Conservation (phyloP, 2,329 filamentous ascomycete genomes). For the Penicillium sp. region DNA sequence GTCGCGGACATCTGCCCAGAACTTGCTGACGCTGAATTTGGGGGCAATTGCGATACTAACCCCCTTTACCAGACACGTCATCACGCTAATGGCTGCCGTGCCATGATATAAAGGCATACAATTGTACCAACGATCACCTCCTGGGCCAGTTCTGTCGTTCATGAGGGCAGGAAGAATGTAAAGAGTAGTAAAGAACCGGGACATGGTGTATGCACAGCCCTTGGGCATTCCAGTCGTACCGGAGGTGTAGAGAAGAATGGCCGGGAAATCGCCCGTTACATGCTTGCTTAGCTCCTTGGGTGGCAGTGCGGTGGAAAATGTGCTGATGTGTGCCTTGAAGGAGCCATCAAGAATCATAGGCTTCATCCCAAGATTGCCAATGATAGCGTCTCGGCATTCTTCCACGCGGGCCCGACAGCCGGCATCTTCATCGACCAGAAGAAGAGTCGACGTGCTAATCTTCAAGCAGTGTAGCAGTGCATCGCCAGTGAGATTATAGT, state of each 20-base stretch:
- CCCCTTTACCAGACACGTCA: constrained; percentile 56
- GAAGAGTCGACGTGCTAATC: constrained; percentile 55
- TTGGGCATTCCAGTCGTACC: constrained; percentile 77
- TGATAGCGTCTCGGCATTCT: constrained; percentile 48
- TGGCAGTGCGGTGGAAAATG: constrained; percentile 52
- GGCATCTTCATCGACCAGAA: constrained; percentile 59
- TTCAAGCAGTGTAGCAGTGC: constrained; percentile 65
- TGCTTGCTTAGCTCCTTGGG: constrained; percentile 56
- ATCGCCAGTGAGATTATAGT: constrained; percentile 65
- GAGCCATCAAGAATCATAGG: constrained; percentile 54
- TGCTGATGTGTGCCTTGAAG: constrained; percentile 49
- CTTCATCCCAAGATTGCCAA: constrained; percentile 58
- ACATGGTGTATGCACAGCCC: constrained; percentile 61
- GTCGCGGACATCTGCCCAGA: constrained; percentile 71
- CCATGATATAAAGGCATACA: constrained; percentile 79
- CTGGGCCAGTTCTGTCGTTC: constrained; percentile 28
- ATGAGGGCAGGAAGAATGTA: constrained; percentile 35
- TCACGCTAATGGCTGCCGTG: constrained; percentile 63
- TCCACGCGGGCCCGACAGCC: constrained; percentile 59
- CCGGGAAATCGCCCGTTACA: constrained; percentile 55
- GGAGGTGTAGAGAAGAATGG: constrained; percentile 70
- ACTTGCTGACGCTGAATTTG: constrained; percentile 64
- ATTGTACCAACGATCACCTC: constrained; percentile 65
- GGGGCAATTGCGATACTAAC: constrained; percentile 43
- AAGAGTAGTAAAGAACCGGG: constrained; percentile 45